Base-by-base conservation (phyloP, 352 stramenopile genomes). In the Aphanomyces stellatus region DNA sequence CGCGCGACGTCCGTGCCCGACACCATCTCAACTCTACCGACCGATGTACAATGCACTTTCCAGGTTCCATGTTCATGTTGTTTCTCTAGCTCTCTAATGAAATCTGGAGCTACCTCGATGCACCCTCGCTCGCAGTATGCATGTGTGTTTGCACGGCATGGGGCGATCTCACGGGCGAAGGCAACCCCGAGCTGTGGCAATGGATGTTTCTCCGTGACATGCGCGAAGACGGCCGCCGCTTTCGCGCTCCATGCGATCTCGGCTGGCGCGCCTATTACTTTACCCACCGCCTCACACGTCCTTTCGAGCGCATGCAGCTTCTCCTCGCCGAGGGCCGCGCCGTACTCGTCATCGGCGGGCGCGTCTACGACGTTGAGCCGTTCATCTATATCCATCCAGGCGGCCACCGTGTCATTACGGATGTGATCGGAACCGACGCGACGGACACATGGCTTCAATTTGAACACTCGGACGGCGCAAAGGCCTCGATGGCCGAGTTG, bases 241-340 rank as follows among this genome's bases (percentile, higher is more conserved):
- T 90, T 53, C 49, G 27, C 7, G 72, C 56, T 0, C 71, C 88
- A 30, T 82, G 87, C 60, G 79, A 80, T 48, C 70, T 82, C 33
- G 81, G 71, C 43, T 88, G 76, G 75, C 75, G 80, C 17, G 77
- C 87, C 48, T 90, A 87, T 56, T 91, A 89, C 72, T 91, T 88
- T 42, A 72, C 74, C 19, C 82, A 91, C 51, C 80, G 80, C 51
- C 48, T 87, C 19, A 89, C 80, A 35, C 78, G 82, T 31, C 75
- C 80, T 7, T 75, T 91, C 33, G 82, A 91, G 64, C 71, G 87
- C 13, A 73, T 81, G 41, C 77, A 78, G 17, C 72, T 88, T 49
- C 65, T 89, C 13, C 74, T 69, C 0, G 42, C 72, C 5, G 72
- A 65, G 7, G 69, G 83, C 3, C 60, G 72, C n/a, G 71, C 76